Percentiles rank a stretch among this genome's conserved stretches.
These are phyloP conservation scores for Candida sithepensis DNA, from an alignment of 805 yeast species.

Conservation along the genomic window DNA sequence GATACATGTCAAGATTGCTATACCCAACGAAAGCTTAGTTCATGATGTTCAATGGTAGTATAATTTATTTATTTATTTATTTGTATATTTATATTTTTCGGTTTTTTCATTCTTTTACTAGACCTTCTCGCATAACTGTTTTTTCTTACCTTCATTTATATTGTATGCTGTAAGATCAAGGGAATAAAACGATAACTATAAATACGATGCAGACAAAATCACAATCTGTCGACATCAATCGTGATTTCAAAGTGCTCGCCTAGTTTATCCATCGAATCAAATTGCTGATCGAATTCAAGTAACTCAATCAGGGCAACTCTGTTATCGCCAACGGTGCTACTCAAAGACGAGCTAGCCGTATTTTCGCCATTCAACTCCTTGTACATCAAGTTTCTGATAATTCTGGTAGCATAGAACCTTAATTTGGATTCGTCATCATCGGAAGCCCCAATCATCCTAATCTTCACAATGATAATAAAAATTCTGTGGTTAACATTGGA, in stretches of 20 bases:
- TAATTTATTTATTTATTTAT: neutral
- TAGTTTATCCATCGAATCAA: slow-evolving; percentile 26
- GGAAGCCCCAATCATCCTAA: slow-evolving; percentile 65
- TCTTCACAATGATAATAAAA: slow-evolving; percentile 51
- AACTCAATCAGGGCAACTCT: slow-evolving; percentile 17
- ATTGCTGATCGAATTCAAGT: slow-evolving; percentile 23
- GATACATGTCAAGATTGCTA: slow-evolving; percentile 18
- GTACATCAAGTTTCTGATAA: slow-evolving; percentile 35
- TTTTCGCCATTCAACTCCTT: slow-evolving; percentile 15
- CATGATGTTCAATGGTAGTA: too few species aligned
- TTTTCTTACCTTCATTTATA: too few species aligned
- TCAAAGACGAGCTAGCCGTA: neutral
- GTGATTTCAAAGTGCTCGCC: slow-evolving; percentile 40
- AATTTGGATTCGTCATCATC: slow-evolving; percentile 63
- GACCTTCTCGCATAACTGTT: too few species aligned
- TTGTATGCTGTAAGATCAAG: too few species aligned
- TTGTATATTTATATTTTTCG: neutral
- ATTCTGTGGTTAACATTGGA: slow-evolving; percentile 62
- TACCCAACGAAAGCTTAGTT: slow-evolving; percentile 23
- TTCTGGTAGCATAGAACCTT: slow-evolving; percentile 44
- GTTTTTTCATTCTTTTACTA: too few species aligned
- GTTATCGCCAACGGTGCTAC: slow-evolving; percentile 9
- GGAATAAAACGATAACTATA: too few species aligned
- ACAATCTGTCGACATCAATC: slow-evolving; percentile 34
- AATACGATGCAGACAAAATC: too few species aligned